Base-by-base conservation (phyloP, 75 land plant species). In the Pinus albicaulis region DNA sequence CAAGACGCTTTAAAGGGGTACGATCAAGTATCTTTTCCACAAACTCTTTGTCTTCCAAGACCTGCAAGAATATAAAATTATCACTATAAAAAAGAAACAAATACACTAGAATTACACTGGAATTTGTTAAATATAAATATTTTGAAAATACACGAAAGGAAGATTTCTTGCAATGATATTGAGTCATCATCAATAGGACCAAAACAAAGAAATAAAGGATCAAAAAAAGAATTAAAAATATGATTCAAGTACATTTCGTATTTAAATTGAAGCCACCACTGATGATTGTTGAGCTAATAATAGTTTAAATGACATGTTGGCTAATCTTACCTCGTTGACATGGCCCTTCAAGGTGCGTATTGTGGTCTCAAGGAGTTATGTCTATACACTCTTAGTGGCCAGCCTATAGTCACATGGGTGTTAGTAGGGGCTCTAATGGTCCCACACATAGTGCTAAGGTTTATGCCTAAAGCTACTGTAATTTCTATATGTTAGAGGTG, bases 1-100 rank as follows among this genome's bases (percentile, higher is more conserved):
- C 90, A 17, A 80, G 64, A 4, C 92, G 92, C 41, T 73, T 24
- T 71, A 88, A 62, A 16, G 92, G 92, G n/a, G 92, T 90, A 15
- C 83, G 52, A 25, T 41, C 7, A 24, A 83, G 23, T 25, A 87
- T 71, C 0, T 71, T 25, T 3, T 76, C 77, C 38, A 79, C 15
- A 57, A 87, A 87, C 19, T 81, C 62, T 59, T 84, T 58, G 44
- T 87, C 55, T 34, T 71, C 44, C 57, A 82, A 23, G 14, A 82
- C 57, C 81, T 79, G 52, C 53, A 68, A 68, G 34, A 41, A 36
- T 8, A 38, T 41, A 68, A 68, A 66, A n/a, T 41, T 41, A 16
- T 68, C 44, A 41, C 0, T n/a, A 19, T 3, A 7, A 2, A 68
- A 7, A 19, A 68, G 17, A 68, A n/a, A 8, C n/a, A 41, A 41